These are phyloP conservation scores for Megacollybia marginata DNA, from an alignment of 768 basidiomycete genomes.

Conservation along the genomic window DNA sequence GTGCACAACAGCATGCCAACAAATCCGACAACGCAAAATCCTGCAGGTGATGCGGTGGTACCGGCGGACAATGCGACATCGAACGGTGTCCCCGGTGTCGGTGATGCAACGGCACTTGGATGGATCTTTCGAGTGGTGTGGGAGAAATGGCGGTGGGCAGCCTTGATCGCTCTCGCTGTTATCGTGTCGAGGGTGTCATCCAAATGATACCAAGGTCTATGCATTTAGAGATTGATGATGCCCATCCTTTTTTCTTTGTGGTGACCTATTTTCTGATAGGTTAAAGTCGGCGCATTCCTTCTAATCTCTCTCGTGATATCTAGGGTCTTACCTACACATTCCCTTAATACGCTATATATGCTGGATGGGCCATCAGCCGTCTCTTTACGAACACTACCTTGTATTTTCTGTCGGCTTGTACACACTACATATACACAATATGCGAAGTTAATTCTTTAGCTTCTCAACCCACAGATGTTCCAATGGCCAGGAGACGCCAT, in stretches of 20 bases:
- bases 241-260: no score
- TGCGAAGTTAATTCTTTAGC: neutral
- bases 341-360: no score
- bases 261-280: no score
- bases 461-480: conserved; percentile 39
- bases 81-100: conserved; percentile 50
- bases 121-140: conserved; percentile 41
- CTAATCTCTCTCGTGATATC: no score
- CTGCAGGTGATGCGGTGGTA: conserved; percentile 12
- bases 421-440: no score
- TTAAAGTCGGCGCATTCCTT: no score
- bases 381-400: no score
- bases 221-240: no score
- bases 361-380: no score
- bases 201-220: neutral
- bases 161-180: conserved; percentile 70
- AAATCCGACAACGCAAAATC: conserved; percentile 3
- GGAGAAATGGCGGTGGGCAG: conserved; percentile 84
- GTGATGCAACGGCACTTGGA: neutral
- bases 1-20: conserved; percentile 2
- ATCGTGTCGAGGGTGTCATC: conserved; percentile 72
- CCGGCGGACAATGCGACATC: conserved; percentile 29
- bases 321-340: no score
- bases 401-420: no score
- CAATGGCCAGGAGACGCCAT: conserved; percentile 33